These are phyloP conservation scores for Litsea cubeba DNA, from an alignment of 164 flowering plant species.

Conservation along the genomic window DNA sequence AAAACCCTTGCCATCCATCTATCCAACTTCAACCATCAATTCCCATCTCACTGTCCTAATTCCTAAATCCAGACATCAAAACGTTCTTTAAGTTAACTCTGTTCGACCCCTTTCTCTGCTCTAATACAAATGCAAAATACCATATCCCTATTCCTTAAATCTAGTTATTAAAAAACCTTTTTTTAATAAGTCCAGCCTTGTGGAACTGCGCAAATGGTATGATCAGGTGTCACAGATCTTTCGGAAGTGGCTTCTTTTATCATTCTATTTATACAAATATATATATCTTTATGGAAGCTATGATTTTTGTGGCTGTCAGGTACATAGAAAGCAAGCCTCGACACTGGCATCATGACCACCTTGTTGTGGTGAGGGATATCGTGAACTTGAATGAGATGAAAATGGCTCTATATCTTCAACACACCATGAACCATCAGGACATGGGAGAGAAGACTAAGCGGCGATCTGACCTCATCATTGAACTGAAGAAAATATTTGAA, in stretches of 20 bases:
- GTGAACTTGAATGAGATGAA: conserved; percentile 71
- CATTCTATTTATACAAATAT: neutral
- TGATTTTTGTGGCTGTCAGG: conserved; percentile 26
- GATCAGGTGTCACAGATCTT: neutral
- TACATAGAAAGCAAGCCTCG: conserved; percentile 74
- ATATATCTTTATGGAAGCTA: neutral
- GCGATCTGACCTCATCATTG: conserved; percentile 56
- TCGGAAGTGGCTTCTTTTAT: neutral
- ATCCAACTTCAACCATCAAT: too few species aligned
- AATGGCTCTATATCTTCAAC: conserved; percentile 59
- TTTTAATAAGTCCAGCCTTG: neutral
- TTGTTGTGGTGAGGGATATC: conserved; percentile 59
- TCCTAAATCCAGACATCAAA: too few species aligned
- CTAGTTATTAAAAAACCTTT: neutral
- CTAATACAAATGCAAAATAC: too few species aligned
- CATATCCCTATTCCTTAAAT: neutral
- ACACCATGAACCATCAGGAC: conserved; percentile 81
- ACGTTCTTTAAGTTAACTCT: too few species aligned
- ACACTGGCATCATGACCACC: conserved; percentile 60
- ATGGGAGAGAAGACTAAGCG: conserved; percentile 50
- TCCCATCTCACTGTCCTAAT: too few species aligned
- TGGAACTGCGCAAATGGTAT: neutral
- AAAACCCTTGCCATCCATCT: too few species aligned
- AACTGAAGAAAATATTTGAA: conserved; percentile 71
- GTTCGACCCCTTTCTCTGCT: too few species aligned